Evolutionary conservation across 192 early-diverging fungal genomes (phyloP).

Genomic region (Backusella morwellensis): DNA sequence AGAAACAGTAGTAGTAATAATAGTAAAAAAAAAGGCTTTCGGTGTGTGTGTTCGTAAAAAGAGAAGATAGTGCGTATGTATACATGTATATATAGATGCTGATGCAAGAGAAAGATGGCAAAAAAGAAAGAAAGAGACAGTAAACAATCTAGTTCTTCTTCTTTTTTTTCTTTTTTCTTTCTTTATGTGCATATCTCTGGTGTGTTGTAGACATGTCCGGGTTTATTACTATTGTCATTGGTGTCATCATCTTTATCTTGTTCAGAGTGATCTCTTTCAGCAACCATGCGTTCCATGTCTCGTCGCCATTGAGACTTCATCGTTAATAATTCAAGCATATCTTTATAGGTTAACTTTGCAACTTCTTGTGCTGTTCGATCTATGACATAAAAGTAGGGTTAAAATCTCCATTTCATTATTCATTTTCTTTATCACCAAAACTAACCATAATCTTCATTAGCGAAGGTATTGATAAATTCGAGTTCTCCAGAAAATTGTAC

Average conservation of each 20-base stretch:
- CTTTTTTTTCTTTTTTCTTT: not conserved
- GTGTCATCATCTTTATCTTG: not conserved
- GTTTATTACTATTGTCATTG: not conserved
- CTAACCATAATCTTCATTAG: constrained; percentile 24
- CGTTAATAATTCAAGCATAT: constrained; percentile 21
- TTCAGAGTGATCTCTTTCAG: constrained; percentile 12
- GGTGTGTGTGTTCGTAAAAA: not conserved
- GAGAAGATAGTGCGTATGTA: not conserved
- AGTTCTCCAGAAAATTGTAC: constrained; percentile 22
- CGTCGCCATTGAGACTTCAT: constrained; percentile 25
- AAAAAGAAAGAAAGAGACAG: not conserved
- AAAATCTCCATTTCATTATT: constrained; percentile 7
- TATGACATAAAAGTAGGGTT: not conserved
- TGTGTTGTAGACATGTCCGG: not conserved
- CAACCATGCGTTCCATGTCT: constrained; percentile 22
- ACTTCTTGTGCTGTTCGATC: constrained; percentile 25
- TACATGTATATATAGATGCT: not conserved
- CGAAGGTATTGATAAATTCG: constrained; percentile 21
- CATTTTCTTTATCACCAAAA: not conserved
- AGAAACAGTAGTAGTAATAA: not conserved
- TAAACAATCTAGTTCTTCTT: constrained; percentile 3
- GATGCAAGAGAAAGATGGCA: not conserved
- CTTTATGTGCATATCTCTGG: constrained; percentile 14
- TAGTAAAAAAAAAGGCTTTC: not conserved
- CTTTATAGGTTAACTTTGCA: constrained; percentile 21